A percentile compares a stretch with the other conserved stretches of the same genome.
Conservation (phyloP, 2,329 filamentous ascomycete species). For the Botrytis galanthina region DNA sequence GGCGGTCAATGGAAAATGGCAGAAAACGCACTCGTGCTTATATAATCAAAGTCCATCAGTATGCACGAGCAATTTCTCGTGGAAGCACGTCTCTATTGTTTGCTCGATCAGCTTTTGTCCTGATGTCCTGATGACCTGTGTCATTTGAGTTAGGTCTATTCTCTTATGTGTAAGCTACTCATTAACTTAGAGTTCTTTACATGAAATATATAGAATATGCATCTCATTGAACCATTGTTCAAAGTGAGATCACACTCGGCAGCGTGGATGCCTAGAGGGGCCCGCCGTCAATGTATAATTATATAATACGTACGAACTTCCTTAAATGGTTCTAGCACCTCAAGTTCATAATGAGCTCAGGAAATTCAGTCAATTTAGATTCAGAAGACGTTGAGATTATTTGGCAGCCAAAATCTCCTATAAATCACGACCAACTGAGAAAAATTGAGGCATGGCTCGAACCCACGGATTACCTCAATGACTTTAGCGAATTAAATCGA, state of each 20-base stretch:
- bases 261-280: no score
- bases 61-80: neutral
- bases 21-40: neutral
- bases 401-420: neutral
- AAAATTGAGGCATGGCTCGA: conserved; percentile 23
- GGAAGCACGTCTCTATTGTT: neutral
- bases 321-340: no score
- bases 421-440: neutral
- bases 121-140: neutral
- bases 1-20: neutral
- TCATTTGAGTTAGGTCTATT: neutral
- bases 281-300: neutral
- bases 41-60: neutral
- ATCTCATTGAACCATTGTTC: neutral
- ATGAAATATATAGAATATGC: neutral
- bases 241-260: neutral
- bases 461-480: conserved; percentile 26
- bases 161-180: neutral
- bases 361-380: neutral
- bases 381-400: neutral
- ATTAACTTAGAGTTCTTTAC: no score
- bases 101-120: neutral
- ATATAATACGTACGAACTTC: neutral
- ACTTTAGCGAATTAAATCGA: conserved; percentile 28
- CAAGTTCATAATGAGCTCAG: neutral